A percentile compares a stretch with the other conserved stretches of the same genome.
Evolutionary conservation across 148 eudicot species (phyloP).

Genomic region (Rhododendron ovatum): DNA sequence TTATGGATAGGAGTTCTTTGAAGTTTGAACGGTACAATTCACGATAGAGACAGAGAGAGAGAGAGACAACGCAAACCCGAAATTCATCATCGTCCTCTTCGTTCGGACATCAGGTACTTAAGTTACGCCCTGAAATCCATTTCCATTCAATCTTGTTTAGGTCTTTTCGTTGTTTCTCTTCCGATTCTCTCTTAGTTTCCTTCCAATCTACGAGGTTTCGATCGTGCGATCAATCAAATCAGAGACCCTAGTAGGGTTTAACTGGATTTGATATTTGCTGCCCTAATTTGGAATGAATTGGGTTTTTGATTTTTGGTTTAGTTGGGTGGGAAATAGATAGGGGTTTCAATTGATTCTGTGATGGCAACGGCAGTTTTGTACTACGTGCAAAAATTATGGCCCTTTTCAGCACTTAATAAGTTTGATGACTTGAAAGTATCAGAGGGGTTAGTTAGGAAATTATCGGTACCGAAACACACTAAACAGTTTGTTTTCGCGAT

Average conservation of each 20-base stretch:
- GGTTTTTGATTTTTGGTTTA: not conserved
- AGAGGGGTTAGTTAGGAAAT: constrained; percentile 46
- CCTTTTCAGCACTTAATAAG: constrained; percentile 26
- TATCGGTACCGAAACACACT: constrained; percentile 65
- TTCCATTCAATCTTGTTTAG: not conserved
- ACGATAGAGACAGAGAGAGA: no score
- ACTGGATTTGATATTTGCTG: not conserved
- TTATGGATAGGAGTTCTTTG: no score
- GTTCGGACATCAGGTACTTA: not conserved
- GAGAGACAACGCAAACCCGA: not conserved
- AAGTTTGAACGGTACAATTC: no score
- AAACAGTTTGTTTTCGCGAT: constrained; percentile 77
- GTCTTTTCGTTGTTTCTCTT: not conserved
- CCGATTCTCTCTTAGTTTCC: not conserved
- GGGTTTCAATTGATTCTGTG: not conserved
- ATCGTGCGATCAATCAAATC: not conserved
- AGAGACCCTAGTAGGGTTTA: not conserved
- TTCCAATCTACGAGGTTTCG: not conserved
- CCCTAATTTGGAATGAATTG: not conserved
- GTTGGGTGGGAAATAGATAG: not conserved
- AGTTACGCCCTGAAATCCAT: not conserved
- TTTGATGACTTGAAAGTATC: constrained; percentile 47
- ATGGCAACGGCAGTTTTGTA: constrained; percentile 16
- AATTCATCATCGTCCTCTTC: not conserved
- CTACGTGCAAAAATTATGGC: constrained; percentile 44